Evolutionary conservation across 139 green algal species (phyloP).

Genomic region (Diplosphaera chodatii): DNA sequence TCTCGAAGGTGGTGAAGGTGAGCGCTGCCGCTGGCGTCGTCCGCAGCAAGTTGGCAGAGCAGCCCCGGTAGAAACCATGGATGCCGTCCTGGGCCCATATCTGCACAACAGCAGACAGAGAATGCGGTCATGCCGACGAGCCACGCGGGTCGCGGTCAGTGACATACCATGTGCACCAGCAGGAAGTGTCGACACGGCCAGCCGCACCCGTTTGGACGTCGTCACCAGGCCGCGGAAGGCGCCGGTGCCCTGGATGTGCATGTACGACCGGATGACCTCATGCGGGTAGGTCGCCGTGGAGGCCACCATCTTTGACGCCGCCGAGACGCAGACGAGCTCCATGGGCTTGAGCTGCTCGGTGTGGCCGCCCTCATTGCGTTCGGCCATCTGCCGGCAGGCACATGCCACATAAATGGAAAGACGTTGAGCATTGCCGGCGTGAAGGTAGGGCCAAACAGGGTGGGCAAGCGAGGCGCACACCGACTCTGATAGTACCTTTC

Average conservation of each 20-base stretch:
- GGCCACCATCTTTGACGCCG: slow-evolving; percentile 90
- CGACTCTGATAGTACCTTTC: no score
- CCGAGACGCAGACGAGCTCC: slow-evolving; percentile 77
- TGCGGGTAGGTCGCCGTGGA: slow-evolving; percentile 96
- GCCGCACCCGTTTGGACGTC: background rate
- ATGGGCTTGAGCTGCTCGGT: background rate
- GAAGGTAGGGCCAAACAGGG: no score
- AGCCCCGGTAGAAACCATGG: slow-evolving; percentile 74
- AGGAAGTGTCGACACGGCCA: no score
- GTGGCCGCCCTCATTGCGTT: background rate
- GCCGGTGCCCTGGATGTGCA: slow-evolving; percentile 81
- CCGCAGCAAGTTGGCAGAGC: slow-evolving; percentile 85
- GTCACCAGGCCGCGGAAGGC: slow-evolving; percentile 52
- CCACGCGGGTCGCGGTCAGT: no score
- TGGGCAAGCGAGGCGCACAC: no score
- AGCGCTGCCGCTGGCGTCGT: slow-evolving; percentile 94
- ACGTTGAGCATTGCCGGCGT: no score
- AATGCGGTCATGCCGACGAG: no score
- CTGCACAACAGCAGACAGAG: no score
- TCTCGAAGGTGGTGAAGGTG: slow-evolving; percentile 96
- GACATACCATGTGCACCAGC: no score
- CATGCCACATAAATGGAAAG: no score
- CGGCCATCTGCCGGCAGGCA: background rate
- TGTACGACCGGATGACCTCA: slow-evolving; percentile 89
- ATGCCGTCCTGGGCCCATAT: slow-evolving; percentile 56